A percentile compares a stretch with the other conserved stretches of the same genome.
phyloP scores from a whole-genome alignment of 2,329 filamentous ascomycete genomes.

The Neocucurbitaria cava region DNA sequence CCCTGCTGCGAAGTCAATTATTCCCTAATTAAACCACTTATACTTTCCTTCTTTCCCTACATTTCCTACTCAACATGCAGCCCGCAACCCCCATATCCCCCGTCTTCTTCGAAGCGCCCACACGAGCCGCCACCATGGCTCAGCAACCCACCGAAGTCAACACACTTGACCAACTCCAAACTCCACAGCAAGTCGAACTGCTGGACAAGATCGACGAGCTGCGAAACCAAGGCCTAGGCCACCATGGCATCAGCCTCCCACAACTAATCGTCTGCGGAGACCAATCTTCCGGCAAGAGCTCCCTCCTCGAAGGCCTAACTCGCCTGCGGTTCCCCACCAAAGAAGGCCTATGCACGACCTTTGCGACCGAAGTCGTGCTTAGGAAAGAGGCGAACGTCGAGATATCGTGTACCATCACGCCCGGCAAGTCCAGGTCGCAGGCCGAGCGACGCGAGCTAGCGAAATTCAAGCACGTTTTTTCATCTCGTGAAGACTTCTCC shows the following conservation, averaged over 20 bases:
- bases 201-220: constrained; percentile 63
- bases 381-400: constrained; percentile 48
- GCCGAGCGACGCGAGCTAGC: constrained; percentile 17
- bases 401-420: constrained; percentile 55
- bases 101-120: constrained; percentile 3
- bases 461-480: constrained; percentile 25
- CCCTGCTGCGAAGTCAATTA: neutral
- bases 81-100: neutral
- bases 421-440: constrained; percentile 17
- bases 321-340: constrained; percentile 65
- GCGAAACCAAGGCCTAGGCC: constrained; percentile 24
- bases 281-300: constrained; percentile 41
- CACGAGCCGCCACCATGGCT: constrained; percentile 14
- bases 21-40: neutral
- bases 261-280: constrained; percentile 42
- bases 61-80: neutral
- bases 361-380: constrained; percentile 67
- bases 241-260: constrained; percentile 44
- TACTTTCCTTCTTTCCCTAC: neutral
- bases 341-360: constrained; percentile 64
- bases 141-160: constrained; percentile 9
- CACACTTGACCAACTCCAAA: constrained; percentile 35
- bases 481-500: constrained; percentile 37
- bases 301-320: constrained; percentile 49
- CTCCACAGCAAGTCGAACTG: constrained; percentile 48